Percentiles rank a stretch among this genome's conserved stretches.
Evolutionary conservation across 495 filamentous ascomycete species (phyloP).

Genomic region (Aspergillus sparsus): DNA sequence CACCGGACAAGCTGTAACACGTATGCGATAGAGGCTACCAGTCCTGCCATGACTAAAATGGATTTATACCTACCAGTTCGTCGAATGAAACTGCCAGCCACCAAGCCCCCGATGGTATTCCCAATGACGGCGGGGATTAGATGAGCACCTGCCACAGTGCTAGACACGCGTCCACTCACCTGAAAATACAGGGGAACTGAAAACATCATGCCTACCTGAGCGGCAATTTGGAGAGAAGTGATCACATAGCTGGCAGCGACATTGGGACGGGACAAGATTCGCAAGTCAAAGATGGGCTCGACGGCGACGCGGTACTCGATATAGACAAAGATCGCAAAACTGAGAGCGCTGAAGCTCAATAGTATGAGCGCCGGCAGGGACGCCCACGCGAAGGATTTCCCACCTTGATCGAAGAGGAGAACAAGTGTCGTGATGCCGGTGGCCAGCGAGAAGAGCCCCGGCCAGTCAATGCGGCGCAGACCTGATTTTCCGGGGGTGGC

Average conservation of each 20-base stretch:
- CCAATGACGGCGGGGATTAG: constrained; percentile 65
- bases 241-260: constrained; percentile 57
- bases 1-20: constrained; percentile 58
- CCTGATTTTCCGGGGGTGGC: constrained; percentile 12
- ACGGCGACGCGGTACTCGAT: constrained; percentile 53
- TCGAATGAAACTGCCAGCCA: constrained; percentile 58
- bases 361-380: constrained; percentile 40
- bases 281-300: constrained; percentile 64
- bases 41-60: constrained; percentile 52
- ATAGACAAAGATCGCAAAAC: constrained; percentile 49
- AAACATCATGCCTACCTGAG: constrained; percentile 56
- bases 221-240: constrained; percentile 52
- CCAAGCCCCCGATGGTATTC: constrained; percentile 63
- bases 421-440: constrained; percentile 50
- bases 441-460: constrained; percentile 54
- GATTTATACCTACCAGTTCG: constrained; percentile 62
- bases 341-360: constrained; percentile 21
- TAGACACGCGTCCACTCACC: constrained; percentile 56
- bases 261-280: constrained; percentile 56
- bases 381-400: constrained; percentile 57
- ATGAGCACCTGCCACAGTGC: constrained; percentile 59
- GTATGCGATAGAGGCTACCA: constrained; percentile 54
- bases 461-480: constrained; percentile 58
- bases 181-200: constrained; percentile 69
- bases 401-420: constrained; percentile 60